phyloP scores from a whole-genome alignment of 805 yeast species.

The Candida silvatica region DNA sequence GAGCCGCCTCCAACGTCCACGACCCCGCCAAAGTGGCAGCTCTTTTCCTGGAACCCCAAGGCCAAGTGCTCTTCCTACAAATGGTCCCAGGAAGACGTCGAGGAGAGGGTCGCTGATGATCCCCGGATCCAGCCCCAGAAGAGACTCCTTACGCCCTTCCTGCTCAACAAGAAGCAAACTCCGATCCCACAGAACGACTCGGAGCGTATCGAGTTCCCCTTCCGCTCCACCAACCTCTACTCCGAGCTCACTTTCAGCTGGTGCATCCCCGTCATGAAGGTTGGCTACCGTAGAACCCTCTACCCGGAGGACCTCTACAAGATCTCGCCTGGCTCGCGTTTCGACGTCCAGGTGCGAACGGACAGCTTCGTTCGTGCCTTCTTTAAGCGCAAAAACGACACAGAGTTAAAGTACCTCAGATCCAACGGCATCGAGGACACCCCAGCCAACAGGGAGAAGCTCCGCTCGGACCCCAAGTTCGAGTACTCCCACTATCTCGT shows the following conservation, averaged over 20 bases:
- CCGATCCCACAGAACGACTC: conserved; percentile 40
- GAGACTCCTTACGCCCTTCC: conserved; percentile 26
- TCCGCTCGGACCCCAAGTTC: conserved; percentile 29
- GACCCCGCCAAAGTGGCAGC: background rate
- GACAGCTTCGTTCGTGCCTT: conserved; percentile 28
- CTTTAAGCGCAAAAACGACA: conserved; percentile 20
- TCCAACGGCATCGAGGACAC: conserved; percentile 24
- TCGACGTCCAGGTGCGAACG: conserved; percentile 33
- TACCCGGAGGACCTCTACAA: conserved; percentile 55
- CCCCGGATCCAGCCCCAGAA: conserved; percentile 24
- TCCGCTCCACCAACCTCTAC: conserved; percentile 28
- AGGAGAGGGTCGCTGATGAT: conserved; percentile 10
- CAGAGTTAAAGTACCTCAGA: conserved; percentile 24
- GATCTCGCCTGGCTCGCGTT: conserved; percentile 28
- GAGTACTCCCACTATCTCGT: conserved; percentile 36
- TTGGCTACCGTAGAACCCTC: conserved; percentile 66
- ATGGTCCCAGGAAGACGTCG: conserved; percentile 11
- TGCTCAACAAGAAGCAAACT: conserved; percentile 32
- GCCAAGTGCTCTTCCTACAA: background rate
- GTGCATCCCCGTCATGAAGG: conserved; percentile 53
- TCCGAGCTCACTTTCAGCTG: conserved; percentile 51
- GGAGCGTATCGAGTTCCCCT: conserved; percentile 41
- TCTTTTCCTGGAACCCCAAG: background rate
- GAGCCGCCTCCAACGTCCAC: too few species aligned
- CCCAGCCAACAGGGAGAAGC: conserved; percentile 25